Percentiles rank a stretch among this genome's conserved stretches.
Evolutionary conservation across 345 rosid species (phyloP).

Genomic region (Populus tremula): DNA sequence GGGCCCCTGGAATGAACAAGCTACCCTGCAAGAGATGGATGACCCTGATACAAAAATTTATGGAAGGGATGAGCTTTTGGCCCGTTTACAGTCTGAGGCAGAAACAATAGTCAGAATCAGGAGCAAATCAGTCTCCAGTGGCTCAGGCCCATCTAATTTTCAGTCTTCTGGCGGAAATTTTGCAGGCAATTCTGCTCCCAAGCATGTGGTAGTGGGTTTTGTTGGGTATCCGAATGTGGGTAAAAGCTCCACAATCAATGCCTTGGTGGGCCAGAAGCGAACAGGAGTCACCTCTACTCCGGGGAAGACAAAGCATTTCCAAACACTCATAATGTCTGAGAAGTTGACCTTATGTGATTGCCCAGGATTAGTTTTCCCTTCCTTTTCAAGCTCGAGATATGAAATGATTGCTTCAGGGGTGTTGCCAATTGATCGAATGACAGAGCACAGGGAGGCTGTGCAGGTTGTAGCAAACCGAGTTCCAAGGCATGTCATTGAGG

Average conservation of each 20-base stretch:
- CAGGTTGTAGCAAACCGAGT: conserved; percentile 82
- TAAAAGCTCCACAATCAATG: conserved; percentile 92
- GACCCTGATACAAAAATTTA: conserved; percentile 58
- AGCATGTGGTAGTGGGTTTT: conserved; percentile 71
- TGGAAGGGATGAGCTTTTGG: conserved; percentile 81
- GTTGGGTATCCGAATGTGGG: conserved; percentile 98
- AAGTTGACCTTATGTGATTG: conserved; percentile 86
- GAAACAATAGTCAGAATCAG: conserved; percentile 64
- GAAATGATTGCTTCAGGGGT: conserved; percentile 96
- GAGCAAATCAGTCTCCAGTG: conserved; percentile 36
- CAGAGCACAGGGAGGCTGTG: conserved; percentile 82
- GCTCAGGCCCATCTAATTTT: conserved; percentile 24
- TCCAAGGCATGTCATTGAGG: conserved; percentile 61
- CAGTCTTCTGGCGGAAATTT: conserved; percentile 18
- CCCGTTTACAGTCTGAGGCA: conserved; percentile 65
- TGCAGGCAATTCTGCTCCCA: conserved; percentile 20
- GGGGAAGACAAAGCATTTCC: conserved; percentile 95
- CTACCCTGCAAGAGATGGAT: conserved; percentile 32
- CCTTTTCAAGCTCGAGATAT: conserved; percentile 84
- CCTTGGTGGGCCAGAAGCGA: conserved; percentile 85
- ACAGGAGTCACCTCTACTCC: conserved; percentile 96
- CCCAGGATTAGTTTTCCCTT: conserved; percentile 87
- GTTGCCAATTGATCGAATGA: conserved; percentile 86
- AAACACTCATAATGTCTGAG: conserved; percentile 74
- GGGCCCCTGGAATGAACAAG: conserved; percentile 35